Base-by-base conservation (phyloP, 352 stramenopile species). In the Pythium phragmitis region DNA sequence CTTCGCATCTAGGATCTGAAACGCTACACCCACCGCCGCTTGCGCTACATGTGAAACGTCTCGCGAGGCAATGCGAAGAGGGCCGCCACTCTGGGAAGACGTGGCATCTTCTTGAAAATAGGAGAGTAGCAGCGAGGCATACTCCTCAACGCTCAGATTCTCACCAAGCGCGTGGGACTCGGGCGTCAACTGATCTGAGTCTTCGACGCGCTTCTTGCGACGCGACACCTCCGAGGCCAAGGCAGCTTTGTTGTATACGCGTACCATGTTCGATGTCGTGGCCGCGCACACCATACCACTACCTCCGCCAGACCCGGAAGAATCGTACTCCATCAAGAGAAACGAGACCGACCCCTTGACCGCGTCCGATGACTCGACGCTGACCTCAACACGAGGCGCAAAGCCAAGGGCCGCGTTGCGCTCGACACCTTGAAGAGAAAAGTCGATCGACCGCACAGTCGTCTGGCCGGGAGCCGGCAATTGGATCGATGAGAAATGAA, bases 1-100 rank as follows among this genome's bases (percentile, higher is more conserved):
- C 46, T 88, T 89, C 1, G 85, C 85, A 68, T 96, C 85, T 42
- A 96, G 23, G 49, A 96, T 91, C 45, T 92, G 82, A 49, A 83
- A 77, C 50, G 76, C 79, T 9, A 91, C 70, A 16, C 70, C 65
- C 4, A 91, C 64, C 14, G 78, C 80, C 41, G 85, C 87, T 59
- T 91, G 75, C 1, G 87, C 79, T 23, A 90, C 70, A 19, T 53
- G 72, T 2, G 65, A 42, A 2, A 88, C 71, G 56, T 91, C 79
- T 8, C 69, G 72, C 1, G 57, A 58, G 8, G 63, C 74, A 16
- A 91, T 73, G 33, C 75, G 76, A 26, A 92, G 57, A 1, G 79
- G 70, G 2, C 63, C 49, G 28, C 52, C 51, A 28, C 36, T 64
- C 34, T 39, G 34, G 2, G 46, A 19, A 11, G 19, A 30, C 1